Percentiles rank a stretch among this genome's conserved stretches.
These are phyloP conservation scores for Filobasidium uniguttulatum DNA, from an alignment of 1,284 basidiomycete genomes.

Conservation along the genomic window DNA sequence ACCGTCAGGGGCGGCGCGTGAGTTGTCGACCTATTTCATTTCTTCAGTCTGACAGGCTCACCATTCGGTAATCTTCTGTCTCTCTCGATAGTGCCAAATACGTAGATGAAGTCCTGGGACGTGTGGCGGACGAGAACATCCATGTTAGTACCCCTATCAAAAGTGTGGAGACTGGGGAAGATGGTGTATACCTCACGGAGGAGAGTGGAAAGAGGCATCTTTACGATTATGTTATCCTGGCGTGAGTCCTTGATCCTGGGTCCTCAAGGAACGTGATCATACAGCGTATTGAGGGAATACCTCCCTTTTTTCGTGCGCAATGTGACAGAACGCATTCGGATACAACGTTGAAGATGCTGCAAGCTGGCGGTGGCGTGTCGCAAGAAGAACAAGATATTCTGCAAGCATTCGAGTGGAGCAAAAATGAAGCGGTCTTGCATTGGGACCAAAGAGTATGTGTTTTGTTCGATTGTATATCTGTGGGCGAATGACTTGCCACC, in stretches of 20 bases:
- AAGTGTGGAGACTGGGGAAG: conserved; percentile 20
- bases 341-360: conserved; percentile 48
- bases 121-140: conserved; percentile 44
- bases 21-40: conserved; percentile 14
- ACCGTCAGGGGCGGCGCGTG: conserved; percentile 62
- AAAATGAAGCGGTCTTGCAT: conserved; percentile 58
- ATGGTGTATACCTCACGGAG: conserved; percentile 27
- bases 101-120: conserved; percentile 50
- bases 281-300: too few species aligned
- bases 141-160: conserved; percentile 50
- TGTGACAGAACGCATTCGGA: conserved; percentile 47
- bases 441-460: conserved; percentile 45
- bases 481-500: too few species aligned
- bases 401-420: conserved; percentile 51
- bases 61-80: not conserved
- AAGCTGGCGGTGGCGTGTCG: conserved; percentile 44
- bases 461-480: too few species aligned
- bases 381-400: conserved; percentile 48
- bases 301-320: not conserved
- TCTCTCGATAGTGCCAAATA: conserved; percentile 44
- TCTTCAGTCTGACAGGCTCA: not conserved
- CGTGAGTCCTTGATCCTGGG: conserved; percentile 40
- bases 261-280: too few species aligned
- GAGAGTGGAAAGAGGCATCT: conserved; percentile 27
- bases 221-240: conserved; percentile 66